These are phyloP conservation scores for Leccinum barrowsii DNA, from an alignment of 768 basidiomycete genomes.

Conservation along the genomic window DNA sequence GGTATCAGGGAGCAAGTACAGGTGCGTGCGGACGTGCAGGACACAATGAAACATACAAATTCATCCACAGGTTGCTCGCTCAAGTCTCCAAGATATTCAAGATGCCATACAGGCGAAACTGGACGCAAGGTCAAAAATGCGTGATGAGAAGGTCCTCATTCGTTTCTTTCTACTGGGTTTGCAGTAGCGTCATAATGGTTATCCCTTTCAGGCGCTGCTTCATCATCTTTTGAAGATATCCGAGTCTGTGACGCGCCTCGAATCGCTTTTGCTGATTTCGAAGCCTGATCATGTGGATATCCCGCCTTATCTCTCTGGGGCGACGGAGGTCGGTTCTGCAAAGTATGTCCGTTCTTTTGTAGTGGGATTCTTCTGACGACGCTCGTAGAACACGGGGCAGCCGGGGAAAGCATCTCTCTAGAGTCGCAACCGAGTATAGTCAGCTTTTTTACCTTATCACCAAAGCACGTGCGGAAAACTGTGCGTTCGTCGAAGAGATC, in stretches of 20 bases:
- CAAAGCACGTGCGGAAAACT: constrained; percentile 75
- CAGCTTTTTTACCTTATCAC: constrained; percentile 87
- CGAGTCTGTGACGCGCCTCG: constrained; percentile 85
- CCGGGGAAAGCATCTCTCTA: constrained; percentile 73
- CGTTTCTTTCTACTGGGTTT: neutral
- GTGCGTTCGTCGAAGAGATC: constrained; percentile 76
- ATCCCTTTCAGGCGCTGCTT: constrained; percentile 60
- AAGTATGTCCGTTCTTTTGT: constrained; percentile 19
- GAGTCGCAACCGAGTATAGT: constrained; percentile 88
- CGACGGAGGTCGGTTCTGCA: constrained; percentile 35
- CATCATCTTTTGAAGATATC: constrained; percentile 89
- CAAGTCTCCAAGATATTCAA: constrained; percentile 63
- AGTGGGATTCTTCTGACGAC: neutral
- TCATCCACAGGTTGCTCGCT: constrained; percentile 47
- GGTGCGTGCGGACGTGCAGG: constrained; percentile 41
- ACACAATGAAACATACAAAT: neutral
- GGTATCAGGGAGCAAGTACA: constrained; percentile 63
- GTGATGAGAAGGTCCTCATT: constrained; percentile 73
- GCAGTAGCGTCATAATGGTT: neutral
- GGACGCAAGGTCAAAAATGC: constrained; percentile 63
- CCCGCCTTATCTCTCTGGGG: constrained; percentile 27
- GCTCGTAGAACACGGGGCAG: constrained; percentile 51
- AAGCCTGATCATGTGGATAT: constrained; percentile 38
- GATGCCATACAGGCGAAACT: constrained; percentile 77
- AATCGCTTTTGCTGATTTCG: constrained; percentile 73